These are phyloP conservation scores for Apiospora sp. DNA, from an alignment of 2,329 filamentous ascomycete genomes.

Conservation along the genomic window DNA sequence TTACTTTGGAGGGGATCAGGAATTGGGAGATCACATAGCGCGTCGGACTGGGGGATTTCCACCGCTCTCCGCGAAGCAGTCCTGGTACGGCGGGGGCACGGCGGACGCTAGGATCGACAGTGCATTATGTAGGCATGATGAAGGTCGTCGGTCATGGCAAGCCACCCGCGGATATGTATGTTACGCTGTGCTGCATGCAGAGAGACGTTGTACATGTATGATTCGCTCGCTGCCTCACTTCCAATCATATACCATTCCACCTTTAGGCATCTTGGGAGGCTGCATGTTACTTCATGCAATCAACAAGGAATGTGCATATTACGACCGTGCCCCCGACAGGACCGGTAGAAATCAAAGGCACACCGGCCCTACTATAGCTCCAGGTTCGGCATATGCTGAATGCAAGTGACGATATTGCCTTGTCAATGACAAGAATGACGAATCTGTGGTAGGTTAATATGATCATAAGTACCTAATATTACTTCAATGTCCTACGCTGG, in stretches of 20 bases:
- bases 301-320: background rate
- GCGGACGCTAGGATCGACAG: background rate
- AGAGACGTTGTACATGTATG: background rate
- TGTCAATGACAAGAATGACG: background rate
- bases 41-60: background rate
- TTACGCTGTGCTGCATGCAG: slow-evolving; percentile 7
- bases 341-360: background rate
- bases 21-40: background rate
- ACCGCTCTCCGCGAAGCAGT: background rate
- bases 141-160: background rate
- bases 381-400: background rate
- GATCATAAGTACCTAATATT: background rate
- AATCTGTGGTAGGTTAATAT: background rate
- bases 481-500: background rate
- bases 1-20: background rate
- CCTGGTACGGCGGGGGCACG: background rate
- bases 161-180: background rate
- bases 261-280: background rate
- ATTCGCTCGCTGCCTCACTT: background rate
- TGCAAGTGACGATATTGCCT: background rate
- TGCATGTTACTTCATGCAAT: background rate
- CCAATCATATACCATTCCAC: background rate
- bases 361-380: background rate
- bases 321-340: background rate
- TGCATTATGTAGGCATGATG: background rate